A percentile compares a stretch with the other conserved stretches of the same genome.
phyloP scores from a whole-genome alignment of 1,284 basidiomycete genomes.

The Microbotryum silenes-acaulis region DNA sequence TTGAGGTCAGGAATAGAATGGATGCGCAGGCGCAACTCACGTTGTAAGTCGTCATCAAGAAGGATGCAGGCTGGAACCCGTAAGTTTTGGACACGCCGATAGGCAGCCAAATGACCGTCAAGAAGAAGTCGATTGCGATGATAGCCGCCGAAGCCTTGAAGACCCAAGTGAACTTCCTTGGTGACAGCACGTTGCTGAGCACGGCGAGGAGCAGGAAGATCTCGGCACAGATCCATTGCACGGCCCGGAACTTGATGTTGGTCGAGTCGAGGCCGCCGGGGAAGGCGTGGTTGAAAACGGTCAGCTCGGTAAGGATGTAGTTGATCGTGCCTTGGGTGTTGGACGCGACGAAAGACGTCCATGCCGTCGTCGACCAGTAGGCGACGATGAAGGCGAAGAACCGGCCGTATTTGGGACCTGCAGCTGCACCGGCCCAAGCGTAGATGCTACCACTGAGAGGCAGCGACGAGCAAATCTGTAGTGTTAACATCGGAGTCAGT shows the following conservation, averaged over 20 bases:
- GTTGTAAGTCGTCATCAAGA: constrained; percentile 77
- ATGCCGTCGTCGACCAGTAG: constrained; percentile 52
- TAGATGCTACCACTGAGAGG: constrained; percentile 72
- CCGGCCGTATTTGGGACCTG: constrained; percentile 68
- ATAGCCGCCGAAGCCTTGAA: constrained; percentile 65
- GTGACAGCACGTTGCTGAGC: constrained; percentile 72
- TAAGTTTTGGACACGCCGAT: constrained; percentile 74
- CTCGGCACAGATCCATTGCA: constrained; percentile 74
- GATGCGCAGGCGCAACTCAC: neutral
- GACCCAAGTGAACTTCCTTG: constrained; percentile 54
- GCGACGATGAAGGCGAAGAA: constrained; percentile 72
- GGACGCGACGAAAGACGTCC: constrained; percentile 78
- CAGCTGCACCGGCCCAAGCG: constrained; percentile 81
- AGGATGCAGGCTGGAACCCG: constrained; percentile 66
- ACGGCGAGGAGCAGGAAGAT: constrained; percentile 58
- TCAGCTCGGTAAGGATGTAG: constrained; percentile 61
- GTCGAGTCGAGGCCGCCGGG: constrained; percentile 62
- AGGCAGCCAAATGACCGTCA: constrained; percentile 79
- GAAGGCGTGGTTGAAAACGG: constrained; percentile 68
- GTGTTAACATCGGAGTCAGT: too few relatives aligned
- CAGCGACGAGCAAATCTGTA: constrained; percentile 31
- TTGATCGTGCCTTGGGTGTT: constrained; percentile 78
- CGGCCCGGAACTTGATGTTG: constrained; percentile 70
- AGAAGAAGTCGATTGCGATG: constrained; percentile 72
- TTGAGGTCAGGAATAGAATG: constrained; percentile 48